phyloP scores from a whole-genome alignment of 208 protist species.

The Leishmania major region DNA sequence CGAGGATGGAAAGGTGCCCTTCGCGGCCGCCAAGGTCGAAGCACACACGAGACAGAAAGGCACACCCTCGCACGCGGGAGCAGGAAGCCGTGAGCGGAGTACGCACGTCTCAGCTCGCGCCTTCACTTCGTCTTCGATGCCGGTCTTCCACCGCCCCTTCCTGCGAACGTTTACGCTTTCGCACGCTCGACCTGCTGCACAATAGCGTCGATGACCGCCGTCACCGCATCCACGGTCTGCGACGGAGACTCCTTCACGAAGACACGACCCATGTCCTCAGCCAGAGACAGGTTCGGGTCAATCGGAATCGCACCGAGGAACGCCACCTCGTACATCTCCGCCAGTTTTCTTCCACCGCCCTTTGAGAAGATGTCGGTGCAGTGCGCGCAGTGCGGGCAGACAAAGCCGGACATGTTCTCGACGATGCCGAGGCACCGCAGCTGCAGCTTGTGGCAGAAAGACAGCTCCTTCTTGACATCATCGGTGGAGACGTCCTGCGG shows the following conservation, averaged over 20 bases:
- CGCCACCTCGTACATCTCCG: conserved; percentile 78
- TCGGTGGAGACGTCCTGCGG: conserved; percentile 90
- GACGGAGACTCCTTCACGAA: conserved; percentile 45
- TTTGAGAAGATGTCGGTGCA: conserved; percentile 89
- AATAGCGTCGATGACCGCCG: conserved; percentile 55
- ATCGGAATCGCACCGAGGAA: conserved; percentile 87
- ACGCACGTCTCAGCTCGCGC: not conserved
- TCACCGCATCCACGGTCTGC: conserved; percentile 57
- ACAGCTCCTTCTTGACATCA: conserved; percentile 93
- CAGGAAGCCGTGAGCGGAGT: too few species aligned
- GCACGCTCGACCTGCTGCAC: conserved; percentile 63
- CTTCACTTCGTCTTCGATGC: not conserved
- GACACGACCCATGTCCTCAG: conserved; percentile 71
- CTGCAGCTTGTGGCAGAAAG: conserved; percentile 87
- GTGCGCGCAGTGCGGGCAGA: conserved; percentile 92
- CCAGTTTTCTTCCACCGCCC: conserved; percentile 79
- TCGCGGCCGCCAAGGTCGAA: not conserved
- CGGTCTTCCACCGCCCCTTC: not conserved
- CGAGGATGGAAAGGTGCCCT: not conserved
- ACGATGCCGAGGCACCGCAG: conserved; percentile 91
- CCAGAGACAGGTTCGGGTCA: conserved; percentile 71
- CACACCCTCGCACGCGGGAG: not conserved
- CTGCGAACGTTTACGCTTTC: not conserved
- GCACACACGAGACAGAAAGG: not conserved
- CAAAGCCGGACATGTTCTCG: conserved; percentile 95